A percentile compares a stretch with the other conserved stretches of the same genome.
phyloP scores from a whole-genome alignment of 2,329 filamentous ascomycete species.

The Atkinsonella hypoxylon region DNA sequence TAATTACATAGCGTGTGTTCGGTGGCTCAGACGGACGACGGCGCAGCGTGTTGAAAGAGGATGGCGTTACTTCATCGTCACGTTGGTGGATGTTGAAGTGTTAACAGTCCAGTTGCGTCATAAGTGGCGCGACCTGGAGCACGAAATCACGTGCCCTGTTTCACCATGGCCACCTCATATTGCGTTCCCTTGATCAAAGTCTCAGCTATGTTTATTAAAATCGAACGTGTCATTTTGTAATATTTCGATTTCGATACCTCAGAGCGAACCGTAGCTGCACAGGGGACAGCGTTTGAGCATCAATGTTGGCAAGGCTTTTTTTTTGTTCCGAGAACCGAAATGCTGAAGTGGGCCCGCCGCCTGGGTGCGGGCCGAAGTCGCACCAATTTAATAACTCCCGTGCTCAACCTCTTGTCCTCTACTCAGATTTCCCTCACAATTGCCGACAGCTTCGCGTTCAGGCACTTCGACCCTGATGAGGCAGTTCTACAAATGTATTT shows the following conservation, averaged over 20 bases:
- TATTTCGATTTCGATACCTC: too few relatives aligned
- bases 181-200: too few relatives aligned
- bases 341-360: background rate
- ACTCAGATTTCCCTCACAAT: background rate
- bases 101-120: constrained; percentile 10
- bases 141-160: constrained; percentile 11
- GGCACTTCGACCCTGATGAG: background rate
- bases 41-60: background rate
- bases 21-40: background rate
- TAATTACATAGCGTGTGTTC: constrained; percentile 10
- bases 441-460: background rate
- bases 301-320: background rate
- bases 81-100: constrained; percentile 1
- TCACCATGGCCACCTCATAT: too few relatives aligned
- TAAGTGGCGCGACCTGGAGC: constrained; percentile 4
- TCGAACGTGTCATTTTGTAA: too few relatives aligned
- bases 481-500: background rate
- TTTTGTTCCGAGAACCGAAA: background rate
- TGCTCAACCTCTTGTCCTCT: background rate
- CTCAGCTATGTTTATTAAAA: too few relatives aligned
- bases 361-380: background rate
- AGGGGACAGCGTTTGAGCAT: background rate
- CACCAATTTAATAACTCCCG: background rate
- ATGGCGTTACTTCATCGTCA: background rate
- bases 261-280: too few relatives aligned